Conservation (phyloP, 2,329 filamentous ascomycete genomes). For the Pseudocercospora musae region DNA sequence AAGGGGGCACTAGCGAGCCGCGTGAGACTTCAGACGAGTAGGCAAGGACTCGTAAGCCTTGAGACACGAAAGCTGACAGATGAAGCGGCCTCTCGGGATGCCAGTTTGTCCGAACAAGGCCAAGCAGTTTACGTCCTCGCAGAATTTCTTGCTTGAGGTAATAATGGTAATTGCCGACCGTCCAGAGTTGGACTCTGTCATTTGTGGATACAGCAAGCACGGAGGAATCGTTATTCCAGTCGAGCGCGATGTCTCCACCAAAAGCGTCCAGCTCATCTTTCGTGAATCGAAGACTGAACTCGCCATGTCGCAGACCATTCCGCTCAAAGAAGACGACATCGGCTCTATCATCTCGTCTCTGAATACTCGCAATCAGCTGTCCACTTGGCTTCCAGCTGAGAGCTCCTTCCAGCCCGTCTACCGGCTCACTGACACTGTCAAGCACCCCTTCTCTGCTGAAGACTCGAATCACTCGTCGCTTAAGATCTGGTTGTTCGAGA, state of each 20-base stretch:
- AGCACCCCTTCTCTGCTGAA: slow-evolving; percentile 87
- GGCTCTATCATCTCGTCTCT: slow-evolving; percentile 61
- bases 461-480: slow-evolving; percentile 77
- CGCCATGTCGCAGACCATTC: slow-evolving; percentile 93
- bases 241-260: slow-evolving; percentile 61
- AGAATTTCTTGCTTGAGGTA: slow-evolving; percentile 89
- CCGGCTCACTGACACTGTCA: slow-evolving; percentile 91
- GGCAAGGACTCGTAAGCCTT: slow-evolving; percentile 47
- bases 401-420: slow-evolving; percentile 82
- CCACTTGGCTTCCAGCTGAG: slow-evolving; percentile 90
- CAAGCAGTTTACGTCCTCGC: slow-evolving; percentile 14
- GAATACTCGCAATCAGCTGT: slow-evolving; percentile 84
- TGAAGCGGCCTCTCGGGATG: slow-evolving; percentile 80
- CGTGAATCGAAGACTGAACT: slow-evolving; percentile 75
- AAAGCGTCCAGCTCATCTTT: slow-evolving; percentile 56
- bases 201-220: slow-evolving; percentile 77
- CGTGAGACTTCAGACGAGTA: slow-evolving; percentile 65
- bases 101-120: slow-evolving; percentile 53
- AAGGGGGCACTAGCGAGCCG: slow-evolving; percentile 66
- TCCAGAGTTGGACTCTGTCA: slow-evolving; percentile 86
- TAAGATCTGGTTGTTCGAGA: slow-evolving; percentile 60
- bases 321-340: slow-evolving; percentile 94
- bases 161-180: slow-evolving; percentile 96
- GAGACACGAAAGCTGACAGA: slow-evolving; percentile 44
- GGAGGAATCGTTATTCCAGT: slow-evolving; percentile 90